Conservation (phyloP, 2,329 filamentous ascomycete genomes). For the Phialophora expanda region DNA sequence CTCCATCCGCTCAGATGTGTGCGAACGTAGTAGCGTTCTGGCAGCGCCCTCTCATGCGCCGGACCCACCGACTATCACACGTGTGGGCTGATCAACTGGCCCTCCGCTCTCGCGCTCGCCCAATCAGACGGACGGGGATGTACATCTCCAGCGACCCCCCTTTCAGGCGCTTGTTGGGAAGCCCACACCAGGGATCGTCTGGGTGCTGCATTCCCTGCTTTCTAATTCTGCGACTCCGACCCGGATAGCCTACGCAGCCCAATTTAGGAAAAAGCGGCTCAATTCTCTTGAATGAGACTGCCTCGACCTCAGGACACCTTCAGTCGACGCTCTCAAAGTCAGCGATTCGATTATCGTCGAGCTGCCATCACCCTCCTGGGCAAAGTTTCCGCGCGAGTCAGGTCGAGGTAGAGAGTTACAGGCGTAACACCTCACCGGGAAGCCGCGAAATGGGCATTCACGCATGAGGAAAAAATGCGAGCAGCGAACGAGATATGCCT, state of each 20-base stretch:
- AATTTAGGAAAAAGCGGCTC: not conserved
- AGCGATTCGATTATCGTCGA: not conserved
- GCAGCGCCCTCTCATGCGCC: not conserved
- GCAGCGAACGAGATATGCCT: conserved; percentile 24
- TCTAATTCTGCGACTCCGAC: not conserved
- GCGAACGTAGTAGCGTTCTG: not conserved
- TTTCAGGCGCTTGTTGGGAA: not conserved
- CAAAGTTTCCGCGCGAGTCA: not conserved
- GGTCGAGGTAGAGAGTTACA: not conserved
- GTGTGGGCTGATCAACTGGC: not conserved
- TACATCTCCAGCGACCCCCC: not conserved
- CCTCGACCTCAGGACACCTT: not conserved
- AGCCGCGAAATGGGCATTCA: not conserved
- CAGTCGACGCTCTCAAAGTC: not conserved
- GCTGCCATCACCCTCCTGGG: not conserved
- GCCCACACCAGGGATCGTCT: not conserved
- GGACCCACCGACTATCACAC: not conserved
- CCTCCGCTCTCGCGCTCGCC: not conserved
- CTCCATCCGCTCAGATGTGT: not conserved
- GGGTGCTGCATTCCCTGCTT: not conserved
- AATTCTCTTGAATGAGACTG: not conserved
- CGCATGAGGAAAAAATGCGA: not conserved
- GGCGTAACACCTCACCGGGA: not conserved
- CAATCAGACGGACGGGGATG: not conserved
- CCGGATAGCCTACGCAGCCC: not conserved